phyloP scores from a whole-genome alignment of 2,329 filamentous ascomycete species.

The Aspergillus pseudoviridinutans region DNA sequence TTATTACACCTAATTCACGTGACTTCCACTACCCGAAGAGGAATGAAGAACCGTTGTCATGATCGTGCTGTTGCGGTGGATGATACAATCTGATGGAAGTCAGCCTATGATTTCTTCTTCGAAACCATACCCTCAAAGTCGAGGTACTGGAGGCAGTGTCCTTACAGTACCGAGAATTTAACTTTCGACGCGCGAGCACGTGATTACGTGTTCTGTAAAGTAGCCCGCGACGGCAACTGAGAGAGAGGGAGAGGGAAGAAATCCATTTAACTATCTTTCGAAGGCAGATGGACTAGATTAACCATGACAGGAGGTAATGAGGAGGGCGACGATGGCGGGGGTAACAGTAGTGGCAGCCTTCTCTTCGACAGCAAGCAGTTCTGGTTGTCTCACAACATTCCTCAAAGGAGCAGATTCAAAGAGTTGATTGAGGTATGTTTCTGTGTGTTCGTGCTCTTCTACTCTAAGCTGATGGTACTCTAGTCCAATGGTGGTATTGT shows the following conservation, averaged over 20 bases:
- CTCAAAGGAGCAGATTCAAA: constrained; percentile 46
- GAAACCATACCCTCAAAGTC: too few species aligned
- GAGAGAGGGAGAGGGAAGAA: not conserved
- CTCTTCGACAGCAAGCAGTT: constrained; percentile 56
- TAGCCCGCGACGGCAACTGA: not conserved
- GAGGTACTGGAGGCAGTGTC: not conserved
- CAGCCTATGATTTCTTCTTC: not conserved
- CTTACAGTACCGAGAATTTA: not conserved
- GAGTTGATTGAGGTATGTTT: constrained; percentile 44
- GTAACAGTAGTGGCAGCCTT: not conserved
- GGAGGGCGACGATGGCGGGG: not conserved
- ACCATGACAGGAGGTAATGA: not conserved
- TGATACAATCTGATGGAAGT: not conserved
- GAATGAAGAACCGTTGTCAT: not conserved
- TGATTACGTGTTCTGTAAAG: constrained; percentile 21
- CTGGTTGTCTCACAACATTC: constrained; percentile 55
- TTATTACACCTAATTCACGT: not conserved
- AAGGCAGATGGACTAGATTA: not conserved
- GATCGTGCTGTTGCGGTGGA: not conserved
- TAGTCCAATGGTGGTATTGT: constrained; percentile 54
- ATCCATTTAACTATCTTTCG: not conserved
- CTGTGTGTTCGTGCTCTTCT: not conserved
- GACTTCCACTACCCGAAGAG: not conserved
- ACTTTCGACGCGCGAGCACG: constrained; percentile 16
- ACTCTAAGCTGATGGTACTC: not conserved